A percentile compares a stretch with the other conserved stretches of the same genome.
phyloP scores from a whole-genome alignment of 345 rosid species.

The Salix brachista region DNA sequence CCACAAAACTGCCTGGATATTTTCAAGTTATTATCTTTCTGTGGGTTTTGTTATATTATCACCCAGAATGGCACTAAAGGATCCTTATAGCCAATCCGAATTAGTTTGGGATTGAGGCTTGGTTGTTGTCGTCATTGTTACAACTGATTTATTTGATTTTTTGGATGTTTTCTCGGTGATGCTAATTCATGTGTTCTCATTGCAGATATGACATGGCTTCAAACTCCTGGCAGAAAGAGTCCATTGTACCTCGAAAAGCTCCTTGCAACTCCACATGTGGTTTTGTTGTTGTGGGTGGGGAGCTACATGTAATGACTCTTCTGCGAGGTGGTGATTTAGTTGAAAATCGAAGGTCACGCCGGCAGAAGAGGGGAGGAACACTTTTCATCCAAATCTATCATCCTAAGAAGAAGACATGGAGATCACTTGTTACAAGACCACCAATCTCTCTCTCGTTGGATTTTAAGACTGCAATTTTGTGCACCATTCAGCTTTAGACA shows the following conservation, averaged over 20 bases:
- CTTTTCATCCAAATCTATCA: slow-evolving; percentile 63
- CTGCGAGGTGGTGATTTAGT: slow-evolving; percentile 43
- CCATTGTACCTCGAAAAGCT: slow-evolving; percentile 55
- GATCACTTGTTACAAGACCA: slow-evolving; percentile 44
- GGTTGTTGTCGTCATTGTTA: not conserved
- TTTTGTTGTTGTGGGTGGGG: slow-evolving; percentile 59
- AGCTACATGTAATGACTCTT: slow-evolving; percentile 58
- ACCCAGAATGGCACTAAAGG: not conserved
- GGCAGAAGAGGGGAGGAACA: slow-evolving; percentile 46
- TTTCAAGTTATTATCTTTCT: not conserved
- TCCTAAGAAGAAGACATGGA: slow-evolving; percentile 74
- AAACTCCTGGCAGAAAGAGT: slow-evolving; percentile 65
- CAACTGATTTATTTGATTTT: not conserved
- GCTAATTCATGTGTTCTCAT: not conserved
- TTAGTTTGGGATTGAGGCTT: not conserved
- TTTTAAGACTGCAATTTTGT: slow-evolving; percentile 59
- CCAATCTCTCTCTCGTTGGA: slow-evolving; percentile 54
- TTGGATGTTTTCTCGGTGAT: not conserved
- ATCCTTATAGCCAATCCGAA: not conserved
- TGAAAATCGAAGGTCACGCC: slow-evolving; percentile 40
- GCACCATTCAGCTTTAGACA: slow-evolving; percentile 56
- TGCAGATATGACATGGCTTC: slow-evolving; percentile 58
- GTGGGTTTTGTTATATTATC: not conserved
- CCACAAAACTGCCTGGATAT: not conserved
- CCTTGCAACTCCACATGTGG: slow-evolving; percentile 42